These are phyloP conservation scores for Colletotrichum godetiae DNA, from an alignment of 2,329 filamentous ascomycete species.

Conservation along the genomic window DNA sequence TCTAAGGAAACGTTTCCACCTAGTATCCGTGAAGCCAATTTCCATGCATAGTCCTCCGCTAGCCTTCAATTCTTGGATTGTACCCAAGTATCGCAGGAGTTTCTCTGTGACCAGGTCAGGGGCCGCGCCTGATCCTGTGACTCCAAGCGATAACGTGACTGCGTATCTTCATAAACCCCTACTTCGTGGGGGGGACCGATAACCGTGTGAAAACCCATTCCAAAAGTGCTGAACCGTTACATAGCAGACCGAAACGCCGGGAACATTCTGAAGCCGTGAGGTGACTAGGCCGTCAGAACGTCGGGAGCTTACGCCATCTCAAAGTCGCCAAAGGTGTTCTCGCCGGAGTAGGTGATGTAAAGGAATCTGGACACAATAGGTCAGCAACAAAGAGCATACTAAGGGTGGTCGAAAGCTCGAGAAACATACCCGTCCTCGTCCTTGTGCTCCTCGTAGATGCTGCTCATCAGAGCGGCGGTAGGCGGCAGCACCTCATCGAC, in stretches of 20 bases:
- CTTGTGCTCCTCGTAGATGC: conserved; percentile 99
- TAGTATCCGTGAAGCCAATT: conserved; percentile 22
- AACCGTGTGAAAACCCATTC: conserved; percentile 33
- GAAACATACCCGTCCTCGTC: conserved; percentile 73
- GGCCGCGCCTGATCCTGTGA: conserved; percentile 28
- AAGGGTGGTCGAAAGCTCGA: not conserved
- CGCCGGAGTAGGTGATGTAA: conserved; percentile 99
- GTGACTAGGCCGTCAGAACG: conserved; percentile 26
- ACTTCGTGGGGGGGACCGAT: conserved; percentile 16
- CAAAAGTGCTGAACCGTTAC: conserved; percentile 32
- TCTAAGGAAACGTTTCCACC: conserved; percentile 28
- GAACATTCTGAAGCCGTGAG: conserved; percentile 33
- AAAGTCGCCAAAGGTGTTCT: conserved; percentile 91
- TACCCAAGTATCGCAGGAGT: conserved; percentile 27
- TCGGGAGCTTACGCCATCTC: conserved; percentile 49
- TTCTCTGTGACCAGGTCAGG: conserved; percentile 10
- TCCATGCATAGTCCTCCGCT: conserved; percentile 20
- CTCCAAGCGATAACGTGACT: conserved; percentile 33
- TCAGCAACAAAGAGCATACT: conserved; percentile 2
- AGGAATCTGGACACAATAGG: conserved; percentile 73
- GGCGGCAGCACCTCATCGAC: conserved; percentile 98
- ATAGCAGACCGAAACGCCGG: conserved; percentile 36
- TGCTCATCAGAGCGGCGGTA: conserved; percentile 97
- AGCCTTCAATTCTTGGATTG: conserved; percentile 29
- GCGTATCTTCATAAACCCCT: conserved; percentile 33